Percentiles rank a stretch among this genome's conserved stretches.
Evolutionary conservation across 2,329 filamentous ascomycete species (phyloP).

Genomic region (Clarireedia paspali): DNA sequence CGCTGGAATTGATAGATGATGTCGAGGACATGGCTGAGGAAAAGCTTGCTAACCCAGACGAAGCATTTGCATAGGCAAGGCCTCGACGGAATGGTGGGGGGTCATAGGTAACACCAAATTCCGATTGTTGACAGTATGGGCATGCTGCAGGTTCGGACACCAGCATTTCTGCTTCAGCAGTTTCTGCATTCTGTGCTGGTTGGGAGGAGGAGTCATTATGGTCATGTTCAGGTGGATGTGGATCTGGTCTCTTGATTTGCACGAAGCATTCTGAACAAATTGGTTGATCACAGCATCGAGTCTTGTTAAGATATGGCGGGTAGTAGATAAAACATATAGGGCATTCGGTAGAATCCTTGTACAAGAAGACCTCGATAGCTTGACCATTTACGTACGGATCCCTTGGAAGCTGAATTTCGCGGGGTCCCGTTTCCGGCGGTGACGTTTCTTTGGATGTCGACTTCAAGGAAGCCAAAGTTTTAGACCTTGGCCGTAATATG

Average conservation of each 20-base stretch:
- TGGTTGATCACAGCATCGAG: constrained; percentile 87
- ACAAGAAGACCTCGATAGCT: constrained; percentile 83
- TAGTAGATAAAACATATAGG: constrained; percentile 97
- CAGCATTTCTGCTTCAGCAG: constrained; percentile 50
- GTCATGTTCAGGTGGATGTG: constrained; percentile 73
- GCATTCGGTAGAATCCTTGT: constrained; percentile 85
- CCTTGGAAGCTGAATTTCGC: constrained; percentile 70
- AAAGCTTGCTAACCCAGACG: constrained; percentile 42
- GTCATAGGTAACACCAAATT: constrained; percentile 95
- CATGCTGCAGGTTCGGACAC: constrained; percentile 89
- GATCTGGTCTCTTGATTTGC: constrained; percentile 92
- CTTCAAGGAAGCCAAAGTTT: constrained; percentile 77
- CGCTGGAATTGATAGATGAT: constrained; percentile 62
- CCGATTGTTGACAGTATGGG: constrained; percentile 89
- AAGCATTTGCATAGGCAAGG: constrained; percentile 56
- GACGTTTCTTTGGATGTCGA: constrained; percentile 66
- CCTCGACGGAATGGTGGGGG: constrained; percentile 83
- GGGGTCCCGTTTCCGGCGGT: constrained; percentile 62
- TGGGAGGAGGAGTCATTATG: constrained; percentile 26
- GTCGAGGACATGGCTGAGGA: constrained; percentile 78
- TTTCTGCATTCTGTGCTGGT: constrained; percentile 19
- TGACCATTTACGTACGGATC: constrained; percentile 94
- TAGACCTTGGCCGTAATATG: constrained; percentile 74
- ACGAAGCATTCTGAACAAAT: constrained; percentile 99
- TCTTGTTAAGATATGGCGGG: constrained; percentile 88